Base-by-base conservation (phyloP, 106 monocot species). In the Allium sativum region DNA sequence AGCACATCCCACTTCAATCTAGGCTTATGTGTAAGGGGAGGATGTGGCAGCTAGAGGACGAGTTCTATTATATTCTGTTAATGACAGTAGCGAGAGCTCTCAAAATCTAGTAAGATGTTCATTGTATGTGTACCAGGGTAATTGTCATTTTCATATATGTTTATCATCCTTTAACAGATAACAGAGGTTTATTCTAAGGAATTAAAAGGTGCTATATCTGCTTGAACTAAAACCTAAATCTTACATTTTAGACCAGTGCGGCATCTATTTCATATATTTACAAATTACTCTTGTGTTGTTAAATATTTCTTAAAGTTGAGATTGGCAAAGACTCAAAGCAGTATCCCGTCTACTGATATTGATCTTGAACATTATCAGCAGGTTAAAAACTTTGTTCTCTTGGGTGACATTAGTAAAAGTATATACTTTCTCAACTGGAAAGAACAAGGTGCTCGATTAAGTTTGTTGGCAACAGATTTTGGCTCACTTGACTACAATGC, bases 381-480 rank as follows among this genome's bases (percentile, higher is more conserved):
- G 96, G 96, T 98, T 1, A 98, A 98, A 64, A 98, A 98, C 61
- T 98, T 98, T 68, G 73, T 98, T 44, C 63, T 98, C 58, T 76
- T 98, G 64, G 96, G 96, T 50, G 96, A 92, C 69, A 77, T 98
- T 57, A 91, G 91, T 46, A 98, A 98, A 77, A 98, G 96, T 72
- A 81, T 98, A 57, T 92, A 88, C 64, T 98, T 98, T 65, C 82
- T 98, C 15, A 98, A 69, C 59, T 98, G 96, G 96, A 98, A 92
- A 78, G 96, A 98, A 69, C 91, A 98, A 70, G 91, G 91, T 76
- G 77, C 91, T 62, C 96, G 91, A 52, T 65, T 98, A 57, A 98
- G 76, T 64, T 70, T 98, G 66, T 73, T 98, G 66, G 87, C 96
- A 4, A 98, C 88, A 74, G 90, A 98, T 85, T 98, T 98, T 88